Evolutionary conservation across 495 filamentous ascomycete species (phyloP).

Genomic region (Penicillium flavigenum): DNA sequence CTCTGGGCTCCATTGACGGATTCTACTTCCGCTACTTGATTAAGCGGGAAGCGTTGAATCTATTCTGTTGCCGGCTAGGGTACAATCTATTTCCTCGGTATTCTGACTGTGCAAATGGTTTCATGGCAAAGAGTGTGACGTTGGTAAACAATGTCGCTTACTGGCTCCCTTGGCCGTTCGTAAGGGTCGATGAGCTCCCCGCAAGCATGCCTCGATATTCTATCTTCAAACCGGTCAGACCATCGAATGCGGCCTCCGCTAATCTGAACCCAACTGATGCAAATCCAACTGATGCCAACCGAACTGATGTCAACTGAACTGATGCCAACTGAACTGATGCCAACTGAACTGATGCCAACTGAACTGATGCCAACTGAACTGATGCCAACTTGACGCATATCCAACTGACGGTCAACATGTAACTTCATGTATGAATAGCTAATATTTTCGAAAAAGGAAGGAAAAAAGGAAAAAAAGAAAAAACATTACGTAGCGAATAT

Average conservation of each 20-base stretch:
- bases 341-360: not conserved
- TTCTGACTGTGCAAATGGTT: not conserved
- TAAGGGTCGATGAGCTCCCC: not conserved
- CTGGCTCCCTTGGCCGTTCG: slow-evolving; percentile 1
- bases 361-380: not conserved
- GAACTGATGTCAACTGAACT: not conserved
- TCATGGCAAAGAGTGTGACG: not conserved
- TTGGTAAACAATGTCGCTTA: not conserved
- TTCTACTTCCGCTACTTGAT: not conserved
- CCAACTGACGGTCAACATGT: not conserved
- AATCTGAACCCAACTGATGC: too few species aligned
- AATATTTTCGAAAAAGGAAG: not conserved
- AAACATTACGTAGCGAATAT: not conserved
- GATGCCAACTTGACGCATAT: not conserved
- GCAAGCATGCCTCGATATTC: not conserved
- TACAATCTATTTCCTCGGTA: not conserved
- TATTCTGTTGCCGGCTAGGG: not conserved
- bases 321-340: not conserved
- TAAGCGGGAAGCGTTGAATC: not conserved
- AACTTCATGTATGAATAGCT: not conserved
- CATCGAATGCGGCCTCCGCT: too few species aligned
- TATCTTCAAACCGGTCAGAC: not conserved
- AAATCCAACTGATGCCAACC: not conserved
- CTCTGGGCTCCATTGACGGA: too few species aligned
- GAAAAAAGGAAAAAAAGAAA: too few species aligned